phyloP scores from a whole-genome alignment of 768 basidiomycete species.

The Termitomyces eurrhizus region DNA sequence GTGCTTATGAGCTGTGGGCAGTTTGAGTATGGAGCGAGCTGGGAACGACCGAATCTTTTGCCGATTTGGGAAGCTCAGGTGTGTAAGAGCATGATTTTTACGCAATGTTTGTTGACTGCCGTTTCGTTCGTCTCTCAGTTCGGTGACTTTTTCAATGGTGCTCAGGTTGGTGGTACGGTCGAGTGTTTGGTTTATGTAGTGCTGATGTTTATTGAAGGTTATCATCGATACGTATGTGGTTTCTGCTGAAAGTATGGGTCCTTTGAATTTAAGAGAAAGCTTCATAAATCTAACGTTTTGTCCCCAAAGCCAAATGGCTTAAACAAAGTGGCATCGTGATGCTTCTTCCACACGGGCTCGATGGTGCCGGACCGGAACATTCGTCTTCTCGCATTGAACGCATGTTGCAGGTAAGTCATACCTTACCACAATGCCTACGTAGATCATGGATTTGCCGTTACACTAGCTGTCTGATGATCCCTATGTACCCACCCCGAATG shows the following conservation, averaged over 20 bases:
- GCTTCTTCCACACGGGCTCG: conserved; percentile 84
- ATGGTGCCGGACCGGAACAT: conserved; percentile 93
- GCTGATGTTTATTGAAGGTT: conserved; percentile 36
- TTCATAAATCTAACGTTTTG: background rate
- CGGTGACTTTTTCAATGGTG: conserved; percentile 92
- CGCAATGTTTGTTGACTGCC: background rate
- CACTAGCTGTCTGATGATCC: conserved; percentile 74
- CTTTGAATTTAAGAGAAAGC: background rate
- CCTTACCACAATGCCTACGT: background rate
- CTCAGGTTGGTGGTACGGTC: conserved; percentile 41
- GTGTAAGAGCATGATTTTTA: conserved; percentile 5
- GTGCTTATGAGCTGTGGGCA: conserved; percentile 21
- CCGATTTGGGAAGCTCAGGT: conserved; percentile 94
- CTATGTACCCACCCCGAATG: conserved; percentile 28
- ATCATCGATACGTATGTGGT: conserved; percentile 88
- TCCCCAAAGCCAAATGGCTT: conserved; percentile 77
- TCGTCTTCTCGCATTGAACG: conserved; percentile 86
- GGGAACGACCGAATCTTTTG: conserved; percentile 78
- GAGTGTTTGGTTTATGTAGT: background rate
- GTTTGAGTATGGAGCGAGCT: conserved; percentile 90
- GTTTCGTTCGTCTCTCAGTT: conserved; percentile 44
- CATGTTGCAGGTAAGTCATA: conserved; percentile 69
- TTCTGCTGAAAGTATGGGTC: conserved; percentile 71
- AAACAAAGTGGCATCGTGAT: conserved; percentile 87
- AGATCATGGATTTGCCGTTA: background rate